A percentile compares a stretch with the other conserved stretches of the same genome.
Conservation (phyloP, 176 grass and related monocot genomes). For the Olyra latifolia region DNA sequence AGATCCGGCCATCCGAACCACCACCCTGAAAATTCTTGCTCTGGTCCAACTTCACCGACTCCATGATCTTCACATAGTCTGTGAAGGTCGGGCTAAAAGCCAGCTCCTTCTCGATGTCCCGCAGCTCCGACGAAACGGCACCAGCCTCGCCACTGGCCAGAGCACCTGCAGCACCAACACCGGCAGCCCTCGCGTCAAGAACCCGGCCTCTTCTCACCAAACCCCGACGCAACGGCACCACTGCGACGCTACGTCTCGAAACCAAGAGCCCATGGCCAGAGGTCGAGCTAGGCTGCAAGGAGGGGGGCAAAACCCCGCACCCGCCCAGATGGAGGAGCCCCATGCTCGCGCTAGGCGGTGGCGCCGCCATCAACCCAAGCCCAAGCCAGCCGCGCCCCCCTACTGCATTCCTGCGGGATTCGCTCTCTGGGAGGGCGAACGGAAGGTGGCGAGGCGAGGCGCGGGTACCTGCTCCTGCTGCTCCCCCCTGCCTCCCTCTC, state of each 20-base stretch:
- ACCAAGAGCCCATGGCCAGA: slow-evolving; percentile 10
- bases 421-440: neutral
- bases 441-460: neutral
- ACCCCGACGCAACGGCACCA: slow-evolving; percentile 34
- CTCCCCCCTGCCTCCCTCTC: neutral
- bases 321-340: slow-evolving; percentile 31
- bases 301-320: slow-evolving; percentile 32
- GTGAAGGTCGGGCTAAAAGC: slow-evolving; percentile 74
- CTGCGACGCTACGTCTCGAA: slow-evolving; percentile 15
- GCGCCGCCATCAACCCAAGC: slow-evolving; percentile 35
- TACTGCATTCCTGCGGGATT: slow-evolving; percentile 18
- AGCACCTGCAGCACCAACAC: slow-evolving; percentile 15
- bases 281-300: slow-evolving; percentile 18
- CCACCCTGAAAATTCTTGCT: slow-evolving; percentile 42
- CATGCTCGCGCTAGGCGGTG: slow-evolving; percentile 44
- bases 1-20: slow-evolving; percentile 29
- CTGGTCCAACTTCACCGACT: slow-evolving; percentile 79
- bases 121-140: slow-evolving; percentile 20
- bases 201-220: slow-evolving; percentile 32
- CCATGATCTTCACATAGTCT: slow-evolving; percentile 98
- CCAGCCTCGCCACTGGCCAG: slow-evolving; percentile 31
- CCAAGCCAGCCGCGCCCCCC: neutral
- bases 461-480: neutral
- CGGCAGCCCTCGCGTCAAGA: slow-evolving; percentile 30
- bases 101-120: slow-evolving; percentile 83